Base-by-base conservation (phyloP, 176 grass and related monocot species). In the Elymus sibiricus region DNA sequence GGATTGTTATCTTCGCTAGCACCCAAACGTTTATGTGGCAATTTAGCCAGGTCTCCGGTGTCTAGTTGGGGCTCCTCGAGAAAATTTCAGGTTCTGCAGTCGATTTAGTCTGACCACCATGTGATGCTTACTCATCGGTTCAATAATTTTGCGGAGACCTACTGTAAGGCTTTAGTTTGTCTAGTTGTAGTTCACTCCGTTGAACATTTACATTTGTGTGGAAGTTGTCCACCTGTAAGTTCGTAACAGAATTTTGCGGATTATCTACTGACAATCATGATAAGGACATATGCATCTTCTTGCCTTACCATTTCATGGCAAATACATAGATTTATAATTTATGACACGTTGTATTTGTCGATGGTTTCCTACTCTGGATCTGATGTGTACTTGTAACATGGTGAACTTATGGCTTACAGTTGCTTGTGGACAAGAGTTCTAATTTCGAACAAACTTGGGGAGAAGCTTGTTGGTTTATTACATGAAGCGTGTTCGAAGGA, bases 401-500 rank as follows among this genome's bases (percentile, higher is more conserved):
- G 31, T 32, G 31, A 32, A 32, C 31, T 32, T 32, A 51, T 88
- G 70, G 24, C 34, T 51, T 67, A 59, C 85, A 93, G 83, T 55
- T 76, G 11, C 40, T 82, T 85, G 19, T 11, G 67, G 76, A 85
- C 80, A 84, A 77, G 92, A 26, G 83, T 31, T 92, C 0, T 85
- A 21, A 90, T 95, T 81, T 51, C 27, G 82, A 98, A 98, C 44
- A 85, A 86, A 16, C 64, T 84, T 71, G 95, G 86, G 42, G 95
- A 95, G 79, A 93, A 89, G 44, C 89, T 98, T 84, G 89, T 88
- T 22, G 95, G 93, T 32, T 16, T 98, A 64, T 88, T 98, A 11
- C 91, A 98, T 87, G 84, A 93, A 77, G 79, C 86, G 81, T 77
- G 43, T 70, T 95, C 87, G 1, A 86, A 92, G 63, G 89, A 98